Evolutionary conservation across 495 filamentous ascomycete genomes (phyloP), one percentile per base, ranked within the genome.

Genomic region (Clavariopsis aquatica): DNA sequence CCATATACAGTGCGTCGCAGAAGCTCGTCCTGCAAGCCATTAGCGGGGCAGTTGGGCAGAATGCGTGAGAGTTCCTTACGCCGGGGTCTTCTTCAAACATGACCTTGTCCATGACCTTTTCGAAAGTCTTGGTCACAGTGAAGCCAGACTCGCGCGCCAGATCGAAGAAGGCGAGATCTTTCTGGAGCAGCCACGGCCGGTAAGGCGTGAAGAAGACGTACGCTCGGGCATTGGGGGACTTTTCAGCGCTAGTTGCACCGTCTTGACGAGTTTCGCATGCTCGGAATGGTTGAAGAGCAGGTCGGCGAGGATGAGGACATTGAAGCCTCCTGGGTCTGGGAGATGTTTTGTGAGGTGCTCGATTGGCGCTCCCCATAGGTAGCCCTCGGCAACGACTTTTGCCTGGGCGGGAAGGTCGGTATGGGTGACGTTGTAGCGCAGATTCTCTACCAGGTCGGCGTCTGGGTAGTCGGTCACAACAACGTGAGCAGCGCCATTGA

Each of bases 151-250:
- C 79, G 61, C 83, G 78, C 1, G 86, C 88, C 49, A 90, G 69
- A 24, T 91, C 87, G 71, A 98, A 96, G 78, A 98, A 96, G 6
- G 79, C 82, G 72, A 96, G 79, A 67, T 96, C 94, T 75, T 89
- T 87, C 57, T 89, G 82, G 64, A 89, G 78, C 67, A 96, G 76
- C 93, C 92, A 96, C 1, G 93, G 92, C 64, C 94, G 80, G 77
- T 98, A 95, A 1, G 90, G 91, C 0, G 92, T 95, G 75, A 98
- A 98, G 69, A 96, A 94, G 15, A 96, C 93, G 68, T 91, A 77
- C 1, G 92, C 47, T 78, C 81, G 19, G 88, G 82, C 15, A 79
- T 75, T n/a, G 67, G 60, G 7, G 75, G 70, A 45, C 78, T 79
- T 64, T 80, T 83, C 58, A 94, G 73, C 2, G 87, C 88, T 66